Evolutionary conservation across 768 basidiomycete genomes (phyloP).

Genomic region (Trametes villosa): DNA sequence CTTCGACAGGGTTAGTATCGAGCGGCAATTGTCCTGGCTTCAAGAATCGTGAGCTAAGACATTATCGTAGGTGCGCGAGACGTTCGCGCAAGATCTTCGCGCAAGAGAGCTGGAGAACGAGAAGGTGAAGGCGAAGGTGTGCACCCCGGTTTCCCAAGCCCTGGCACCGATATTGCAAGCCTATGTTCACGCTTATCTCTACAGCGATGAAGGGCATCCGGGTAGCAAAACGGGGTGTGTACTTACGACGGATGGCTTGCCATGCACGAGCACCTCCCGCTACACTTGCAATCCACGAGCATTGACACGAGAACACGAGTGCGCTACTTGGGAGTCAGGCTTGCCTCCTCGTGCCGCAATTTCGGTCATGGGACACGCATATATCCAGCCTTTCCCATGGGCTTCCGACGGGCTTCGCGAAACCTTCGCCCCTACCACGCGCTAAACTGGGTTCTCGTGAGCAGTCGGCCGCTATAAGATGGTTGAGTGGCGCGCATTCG

Average conservation of each 20-base stretch:
- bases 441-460: not conserved
- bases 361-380: not conserved
- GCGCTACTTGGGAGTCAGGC: too few species aligned
- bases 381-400: not conserved
- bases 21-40: too few species aligned
- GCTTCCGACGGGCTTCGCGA: not conserved
- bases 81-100: conserved; percentile 50
- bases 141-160: too few species aligned
- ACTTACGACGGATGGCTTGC: too few species aligned
- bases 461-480: not conserved
- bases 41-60: not conserved
- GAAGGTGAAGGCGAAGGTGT: not conserved
- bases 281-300: too few species aligned
- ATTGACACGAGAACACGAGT: too few species aligned
- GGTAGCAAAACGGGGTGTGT: too few species aligned
- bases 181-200: not conserved
- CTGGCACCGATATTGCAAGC: not conserved
- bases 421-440: not conserved
- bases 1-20: conserved; percentile 51
- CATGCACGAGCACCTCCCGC: too few species aligned
- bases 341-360: too few species aligned
- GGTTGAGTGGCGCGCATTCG: not conserved
- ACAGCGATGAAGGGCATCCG: not conserved
- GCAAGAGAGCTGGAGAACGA: not conserved
- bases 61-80: conserved; percentile 47